Percentiles rank a stretch among this genome's conserved stretches.
phyloP scores from a whole-genome alignment of 2,329 filamentous ascomycete genomes.

The Cladophialophora yegresii region DNA sequence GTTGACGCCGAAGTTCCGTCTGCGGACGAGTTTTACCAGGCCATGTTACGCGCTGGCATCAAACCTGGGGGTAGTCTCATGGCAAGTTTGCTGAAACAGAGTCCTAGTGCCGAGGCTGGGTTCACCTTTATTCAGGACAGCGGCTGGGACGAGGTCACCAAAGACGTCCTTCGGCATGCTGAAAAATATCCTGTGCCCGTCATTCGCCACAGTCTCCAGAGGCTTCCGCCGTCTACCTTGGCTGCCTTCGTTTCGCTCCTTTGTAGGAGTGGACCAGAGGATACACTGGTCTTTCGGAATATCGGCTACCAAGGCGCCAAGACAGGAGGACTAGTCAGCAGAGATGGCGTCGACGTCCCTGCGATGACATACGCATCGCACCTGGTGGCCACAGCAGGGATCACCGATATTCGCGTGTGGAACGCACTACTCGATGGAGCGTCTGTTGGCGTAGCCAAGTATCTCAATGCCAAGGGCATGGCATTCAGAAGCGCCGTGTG shows the following conservation, averaged over 20 bases:
- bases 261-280: conserved; percentile 39
- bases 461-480: conserved; percentile 3
- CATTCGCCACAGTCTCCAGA: conserved; percentile 35
- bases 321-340: neutral
- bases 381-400: conserved; percentile 15
- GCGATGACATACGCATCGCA: conserved; percentile 22
- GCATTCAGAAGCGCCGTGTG: conserved; percentile 16
- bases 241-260: conserved; percentile 50
- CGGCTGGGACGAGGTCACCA: conserved; percentile 41
- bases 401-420: conserved; percentile 26
- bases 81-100: conserved; percentile 53
- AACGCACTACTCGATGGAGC: conserved; percentile 29
- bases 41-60: conserved; percentile 53
- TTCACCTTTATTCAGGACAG: conserved; percentile 48
- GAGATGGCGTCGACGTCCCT: conserved; percentile 10
- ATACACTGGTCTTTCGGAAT: conserved; percentile 9
- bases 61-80: conserved; percentile 49
- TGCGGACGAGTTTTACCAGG: conserved; percentile 53
- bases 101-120: conserved; percentile 45
- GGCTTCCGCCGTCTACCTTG: conserved; percentile 45
- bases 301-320: neutral
- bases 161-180: conserved; percentile 25
- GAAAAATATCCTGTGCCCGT: conserved; percentile 27
- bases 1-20: conserved; percentile 57
- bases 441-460: conserved; percentile 4